Percentiles rank a stretch among this genome's conserved stretches.
These are phyloP conservation scores for Stylonectria norvegica DNA, from an alignment of 2,329 filamentous ascomycete species.

Conservation along the genomic window DNA sequence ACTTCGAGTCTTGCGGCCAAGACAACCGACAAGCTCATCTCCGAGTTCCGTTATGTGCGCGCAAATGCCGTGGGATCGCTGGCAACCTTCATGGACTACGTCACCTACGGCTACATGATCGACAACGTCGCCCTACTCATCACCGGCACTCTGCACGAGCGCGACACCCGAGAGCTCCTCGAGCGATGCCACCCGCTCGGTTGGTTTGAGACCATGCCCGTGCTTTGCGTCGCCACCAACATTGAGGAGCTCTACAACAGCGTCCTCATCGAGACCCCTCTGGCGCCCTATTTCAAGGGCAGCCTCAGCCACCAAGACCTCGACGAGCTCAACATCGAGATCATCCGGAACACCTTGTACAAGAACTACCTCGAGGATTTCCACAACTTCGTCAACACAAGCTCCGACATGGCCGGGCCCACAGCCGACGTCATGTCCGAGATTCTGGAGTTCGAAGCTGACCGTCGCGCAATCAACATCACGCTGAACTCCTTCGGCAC, in stretches of 20 bases:
- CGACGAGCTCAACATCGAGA: constrained; percentile 98
- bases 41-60: constrained; percentile 94
- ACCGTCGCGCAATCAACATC: constrained; percentile 96
- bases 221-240: constrained; percentile 95
- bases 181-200: constrained; percentile 95
- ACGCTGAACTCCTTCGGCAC: constrained; percentile 98
- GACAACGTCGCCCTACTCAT: constrained; percentile 98
- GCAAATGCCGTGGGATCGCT: constrained; percentile 90
- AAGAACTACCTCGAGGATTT: constrained; percentile 99
- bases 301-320: constrained; percentile 94
- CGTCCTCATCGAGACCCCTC: constrained; percentile 91
- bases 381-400: constrained; percentile 86
- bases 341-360: constrained; percentile 96
- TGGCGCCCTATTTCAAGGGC: constrained; percentile 96
- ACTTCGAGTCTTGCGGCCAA: constrained; percentile 92
- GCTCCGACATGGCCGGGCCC: constrained; percentile 80
- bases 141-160: constrained; percentile 94
- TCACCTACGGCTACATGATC: constrained; percentile 99
- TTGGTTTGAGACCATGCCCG: constrained; percentile 99
- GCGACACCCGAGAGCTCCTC: constrained; percentile 90
- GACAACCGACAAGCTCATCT: constrained; percentile 96
- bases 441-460: constrained; percentile 93
- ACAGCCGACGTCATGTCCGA: constrained; percentile 95
- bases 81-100: constrained; percentile 93
- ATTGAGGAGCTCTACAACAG: constrained; percentile 99